Percentiles rank a stretch among this genome's conserved stretches.
phyloP scores from a whole-genome alignment of 1,284 basidiomycete genomes.

The Microbotryum intermedium region DNA sequence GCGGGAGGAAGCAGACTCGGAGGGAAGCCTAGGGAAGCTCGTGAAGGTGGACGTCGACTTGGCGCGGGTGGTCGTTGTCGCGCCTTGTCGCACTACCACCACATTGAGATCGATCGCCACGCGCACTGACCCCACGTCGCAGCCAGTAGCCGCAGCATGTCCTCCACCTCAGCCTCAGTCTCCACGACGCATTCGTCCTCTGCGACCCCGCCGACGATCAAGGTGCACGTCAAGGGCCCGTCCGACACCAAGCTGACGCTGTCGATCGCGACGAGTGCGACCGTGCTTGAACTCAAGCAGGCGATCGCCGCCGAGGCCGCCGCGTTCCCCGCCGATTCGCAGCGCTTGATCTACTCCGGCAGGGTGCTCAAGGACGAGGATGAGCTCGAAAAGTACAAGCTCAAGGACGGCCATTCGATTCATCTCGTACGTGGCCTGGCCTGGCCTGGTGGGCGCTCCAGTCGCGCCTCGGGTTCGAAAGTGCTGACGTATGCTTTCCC shows the following conservation, averaged over 20 bases:
- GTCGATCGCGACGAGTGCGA: constrained; percentile 21
- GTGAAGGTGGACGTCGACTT: no score
- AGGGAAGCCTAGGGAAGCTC: no score
- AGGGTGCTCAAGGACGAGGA: constrained; percentile 36
- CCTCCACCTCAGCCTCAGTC: no score
- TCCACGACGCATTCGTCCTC: no score
- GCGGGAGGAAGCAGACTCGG: no score
- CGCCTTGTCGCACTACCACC: no score
- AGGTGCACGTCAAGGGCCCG: constrained; percentile 34
- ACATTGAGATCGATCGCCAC: no score
- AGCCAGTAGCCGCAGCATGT: no score
- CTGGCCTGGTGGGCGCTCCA: not conserved
- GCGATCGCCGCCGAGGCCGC: constrained; percentile 20
- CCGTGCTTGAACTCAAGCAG: constrained; percentile 35
- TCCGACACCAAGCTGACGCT: constrained; percentile 32
- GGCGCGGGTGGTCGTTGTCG: no score
- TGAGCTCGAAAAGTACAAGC: constrained; percentile 30
- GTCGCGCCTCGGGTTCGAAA: not conserved
- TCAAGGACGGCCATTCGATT: constrained; percentile 33
- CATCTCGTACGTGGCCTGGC: constrained; percentile 20
- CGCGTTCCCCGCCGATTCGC: constrained; percentile 25
- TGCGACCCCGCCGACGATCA: constrained; percentile 21
- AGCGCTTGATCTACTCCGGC: constrained; percentile 35
- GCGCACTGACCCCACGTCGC: no score
- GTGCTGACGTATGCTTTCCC: not conserved